Percentiles rank a stretch among this genome's conserved stretches.
These are phyloP conservation scores for Pythium biforme DNA, from an alignment of 352 stramenopile species.

Conservation along the genomic window DNA sequence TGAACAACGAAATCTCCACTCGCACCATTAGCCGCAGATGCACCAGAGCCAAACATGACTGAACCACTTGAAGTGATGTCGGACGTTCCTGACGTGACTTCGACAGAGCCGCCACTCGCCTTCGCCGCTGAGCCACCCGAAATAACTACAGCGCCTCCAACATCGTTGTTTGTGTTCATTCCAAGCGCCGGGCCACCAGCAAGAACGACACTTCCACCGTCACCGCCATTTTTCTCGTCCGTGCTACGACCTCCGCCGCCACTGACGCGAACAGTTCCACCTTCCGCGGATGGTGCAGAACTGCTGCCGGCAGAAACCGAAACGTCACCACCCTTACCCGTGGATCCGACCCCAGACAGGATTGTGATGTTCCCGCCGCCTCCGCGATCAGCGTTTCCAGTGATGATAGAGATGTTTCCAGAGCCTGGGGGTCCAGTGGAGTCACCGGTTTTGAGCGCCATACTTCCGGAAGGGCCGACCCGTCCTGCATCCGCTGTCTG, in stretches of 20 bases:
- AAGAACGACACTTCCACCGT: slow-evolving; percentile 54
- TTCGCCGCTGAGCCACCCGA: slow-evolving; percentile 37
- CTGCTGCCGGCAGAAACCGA: slow-evolving; percentile 34
- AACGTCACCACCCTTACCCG: slow-evolving; percentile 50
- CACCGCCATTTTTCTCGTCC: slow-evolving; percentile 56
- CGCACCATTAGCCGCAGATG: slow-evolving; percentile 23
- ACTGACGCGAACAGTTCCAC: slow-evolving; percentile 45
- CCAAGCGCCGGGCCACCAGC: slow-evolving; percentile 44
- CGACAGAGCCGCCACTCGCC: slow-evolving; percentile 45
- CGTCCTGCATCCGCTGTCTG: slow-evolving; percentile 57
- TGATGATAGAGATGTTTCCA: slow-evolving; percentile 66
- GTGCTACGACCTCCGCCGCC: slow-evolving; percentile 43
- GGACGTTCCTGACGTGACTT: slow-evolving; percentile 43
- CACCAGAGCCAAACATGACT: slow-evolving; percentile 38
- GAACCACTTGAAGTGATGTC: slow-evolving; percentile 40
- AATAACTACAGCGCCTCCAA: slow-evolving; percentile 39
- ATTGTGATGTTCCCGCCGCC: slow-evolving; percentile 65
- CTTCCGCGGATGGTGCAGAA: slow-evolving; percentile 35
- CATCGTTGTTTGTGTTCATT: slow-evolving; percentile 35
- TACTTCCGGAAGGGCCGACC: slow-evolving; percentile 62
- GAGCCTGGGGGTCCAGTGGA: slow-evolving; percentile 48
- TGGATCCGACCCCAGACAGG: slow-evolving; percentile 37
- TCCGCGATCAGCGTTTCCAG: slow-evolving; percentile 46
- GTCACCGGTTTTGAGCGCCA: slow-evolving; percentile 65
- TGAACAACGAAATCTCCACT: slow-evolving; percentile 38